Evolutionary conservation across 2,329 filamentous ascomycete species (phyloP), one percentile per base, ranked within the genome.

Genomic region (Penicillium brasilianum): DNA sequence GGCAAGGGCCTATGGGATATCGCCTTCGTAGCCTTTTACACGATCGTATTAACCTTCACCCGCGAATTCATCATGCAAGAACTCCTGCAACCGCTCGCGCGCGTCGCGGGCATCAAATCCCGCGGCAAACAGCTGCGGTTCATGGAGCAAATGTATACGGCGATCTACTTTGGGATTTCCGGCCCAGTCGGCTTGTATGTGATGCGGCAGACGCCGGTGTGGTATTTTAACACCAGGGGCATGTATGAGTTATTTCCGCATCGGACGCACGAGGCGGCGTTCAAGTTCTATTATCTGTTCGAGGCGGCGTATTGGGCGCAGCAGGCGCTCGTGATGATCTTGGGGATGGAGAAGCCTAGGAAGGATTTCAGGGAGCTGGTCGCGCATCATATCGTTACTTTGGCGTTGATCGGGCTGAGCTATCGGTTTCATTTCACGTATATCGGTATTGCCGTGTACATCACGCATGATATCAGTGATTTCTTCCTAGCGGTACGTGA

Each of bases 351-450:
- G 83, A 93, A 95, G 83, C 92, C 89, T 25, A 83, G 93, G 65
- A 97, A 96, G 81, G 93, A 97, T 78, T 97, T 92, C 78, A 92
- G 90, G 78, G 93, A 97, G 82, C 84, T 97, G 53, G 90, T 96
- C 58, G 86, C 88, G 61, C 93, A 97, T 78, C 93, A 97, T 77
- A 88, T 97, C 69, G 90, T 97, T 72, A 95, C 91, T 32, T 81
- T 97, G 58, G 80, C 87, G 18, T 84, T 97, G 69, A 96, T 97
- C 68, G 88, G 80, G 66, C 81, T 93, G 71, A 94, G 90, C 80
- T 97, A 97, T 81, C 87, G 92, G 64, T 97, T 96, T 81, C 93
- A 97, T 80, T 97, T 97, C 76, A 94, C 92, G 22, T 93, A 96
- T 79, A 95, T 97, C 74, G 93, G 93, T 11, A 80, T 97, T 58